phyloP scores from a whole-genome alignment of 2,329 filamentous ascomycete genomes.

The Dryadomyces quercivorus region DNA sequence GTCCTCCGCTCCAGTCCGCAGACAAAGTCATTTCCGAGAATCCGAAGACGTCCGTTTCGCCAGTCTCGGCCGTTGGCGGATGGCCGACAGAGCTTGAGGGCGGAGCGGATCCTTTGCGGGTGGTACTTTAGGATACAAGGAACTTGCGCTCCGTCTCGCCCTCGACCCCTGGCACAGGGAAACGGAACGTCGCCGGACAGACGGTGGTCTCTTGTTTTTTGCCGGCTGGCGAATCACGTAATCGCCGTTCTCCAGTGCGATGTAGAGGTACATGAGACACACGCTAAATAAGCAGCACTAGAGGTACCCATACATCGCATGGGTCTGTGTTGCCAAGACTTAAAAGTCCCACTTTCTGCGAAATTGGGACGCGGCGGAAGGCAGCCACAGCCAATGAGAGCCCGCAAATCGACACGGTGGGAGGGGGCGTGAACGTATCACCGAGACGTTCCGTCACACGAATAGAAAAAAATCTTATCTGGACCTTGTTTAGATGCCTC shows the following conservation, averaged over 20 bases:
- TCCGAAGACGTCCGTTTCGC: background rate
- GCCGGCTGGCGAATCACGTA: background rate
- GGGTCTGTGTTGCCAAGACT: background rate
- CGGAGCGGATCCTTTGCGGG: background rate
- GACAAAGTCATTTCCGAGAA: background rate
- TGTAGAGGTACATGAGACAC: background rate
- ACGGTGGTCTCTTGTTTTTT: background rate
- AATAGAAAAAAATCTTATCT: slow-evolving; percentile 10
- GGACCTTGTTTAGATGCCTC: slow-evolving; percentile 1
- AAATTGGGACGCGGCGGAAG: background rate
- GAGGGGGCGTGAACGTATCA: slow-evolving; percentile 2
- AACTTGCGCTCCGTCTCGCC: background rate
- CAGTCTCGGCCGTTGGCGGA: background rate
- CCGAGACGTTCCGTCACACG: slow-evolving; percentile 4
- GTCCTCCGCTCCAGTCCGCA: too few relatives aligned
- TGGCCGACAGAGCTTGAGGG: background rate
- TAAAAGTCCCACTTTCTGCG: background rate
- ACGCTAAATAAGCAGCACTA: background rate
- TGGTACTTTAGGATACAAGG: background rate
- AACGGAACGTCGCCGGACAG: background rate
- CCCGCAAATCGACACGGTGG: background rate
- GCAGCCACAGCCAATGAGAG: background rate
- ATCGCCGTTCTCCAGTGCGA: too few relatives aligned
- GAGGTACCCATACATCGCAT: background rate
- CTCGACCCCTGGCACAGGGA: background rate